Base-by-base conservation (phyloP, 2,329 filamentous ascomycete genomes). In the Diaporthe ilicicola region DNA sequence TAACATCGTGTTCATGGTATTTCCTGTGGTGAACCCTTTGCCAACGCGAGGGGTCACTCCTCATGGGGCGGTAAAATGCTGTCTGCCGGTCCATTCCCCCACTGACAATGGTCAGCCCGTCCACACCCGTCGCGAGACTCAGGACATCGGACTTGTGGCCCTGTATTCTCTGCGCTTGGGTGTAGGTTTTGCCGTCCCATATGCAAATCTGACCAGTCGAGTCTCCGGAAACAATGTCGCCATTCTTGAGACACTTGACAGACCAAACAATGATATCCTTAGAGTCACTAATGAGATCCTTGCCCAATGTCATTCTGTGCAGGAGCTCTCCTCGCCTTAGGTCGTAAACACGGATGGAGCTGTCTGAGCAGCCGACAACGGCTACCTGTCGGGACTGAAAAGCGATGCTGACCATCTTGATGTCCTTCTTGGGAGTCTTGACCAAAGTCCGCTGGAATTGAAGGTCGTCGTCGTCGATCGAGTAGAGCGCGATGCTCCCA, bases 291-390 rank as follows among this genome's bases (percentile, higher is more conserved):
- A 85, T 84, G 13, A 94, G 86, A 44, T 95, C 94, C 68, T 91
- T 91, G 4, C 95, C 96, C 42, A 98, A 84, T 0, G 94, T 95
- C 87, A 99, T 96, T 74, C 90, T 93, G 55, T 94, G 89, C 71
- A 97, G 79, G 72, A 93, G 86, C 66, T 90, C 88, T 17, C 94
- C 93, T 78, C 90, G 95, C 64, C 93, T 88, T 75, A 94, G 92
- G 79, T 98, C 94, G 82, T 95, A 97, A 67, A 96, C 89, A 73
- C 95, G 92, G 74, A 99, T 96, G n/a, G 91, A 94, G 81, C 94
- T 95, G 83, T 99, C 95, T n/a, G 94, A 95, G 80, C 96, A 98
- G 27, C 96, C 96, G 44, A 95, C 94, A 51, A 98, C 90, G 71
- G 95, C 91, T 42, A 91, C 90, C 77, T 95, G 89, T 70, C 92